A percentile compares a stretch with the other conserved stretches of the same genome.
Evolutionary conservation across 148 eudicot genomes (phyloP).

Genomic region (Beta vulgaris): DNA sequence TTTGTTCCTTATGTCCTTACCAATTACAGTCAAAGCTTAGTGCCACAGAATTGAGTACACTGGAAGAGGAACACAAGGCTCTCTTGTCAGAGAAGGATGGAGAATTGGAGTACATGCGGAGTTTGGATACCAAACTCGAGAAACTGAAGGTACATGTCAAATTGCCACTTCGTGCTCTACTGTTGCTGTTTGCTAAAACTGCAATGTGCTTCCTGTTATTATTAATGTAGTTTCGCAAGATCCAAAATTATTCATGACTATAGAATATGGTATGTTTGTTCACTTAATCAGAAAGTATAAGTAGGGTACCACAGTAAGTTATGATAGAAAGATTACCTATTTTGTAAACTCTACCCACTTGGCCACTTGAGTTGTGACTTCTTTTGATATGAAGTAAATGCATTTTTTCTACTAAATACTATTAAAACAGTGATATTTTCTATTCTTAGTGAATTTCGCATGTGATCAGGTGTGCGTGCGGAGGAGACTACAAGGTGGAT

Average conservation of each 20-base stretch:
- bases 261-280: too few species aligned
- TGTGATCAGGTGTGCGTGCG: conserved; percentile 61
- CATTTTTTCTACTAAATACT: neutral
- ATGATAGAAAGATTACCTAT: neutral
- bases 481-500: conserved; percentile 64
- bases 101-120: conserved; percentile 57
- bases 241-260: neutral
- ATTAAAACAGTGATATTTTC: neutral
- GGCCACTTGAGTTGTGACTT: too few species aligned
- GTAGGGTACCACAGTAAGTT: neutral
- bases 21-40: conserved; percentile 56
- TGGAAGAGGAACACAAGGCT: conserved; percentile 70
- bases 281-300: neutral
- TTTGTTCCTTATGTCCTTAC: neutral
- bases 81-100: conserved; percentile 67
- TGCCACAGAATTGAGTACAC: conserved; percentile 40
- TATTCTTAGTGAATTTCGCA: conserved; percentile 62
- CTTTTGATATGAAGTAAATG: neutral
- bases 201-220: neutral
- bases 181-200: conserved; percentile 3
- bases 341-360: neutral
- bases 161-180: neutral
- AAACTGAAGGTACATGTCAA: conserved; percentile 51
- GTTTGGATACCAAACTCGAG: conserved; percentile 56
- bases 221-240: neutral